Base-by-base conservation (phyloP, 1,284 basidiomycete genomes). In the Mycena citricolor region DNA sequence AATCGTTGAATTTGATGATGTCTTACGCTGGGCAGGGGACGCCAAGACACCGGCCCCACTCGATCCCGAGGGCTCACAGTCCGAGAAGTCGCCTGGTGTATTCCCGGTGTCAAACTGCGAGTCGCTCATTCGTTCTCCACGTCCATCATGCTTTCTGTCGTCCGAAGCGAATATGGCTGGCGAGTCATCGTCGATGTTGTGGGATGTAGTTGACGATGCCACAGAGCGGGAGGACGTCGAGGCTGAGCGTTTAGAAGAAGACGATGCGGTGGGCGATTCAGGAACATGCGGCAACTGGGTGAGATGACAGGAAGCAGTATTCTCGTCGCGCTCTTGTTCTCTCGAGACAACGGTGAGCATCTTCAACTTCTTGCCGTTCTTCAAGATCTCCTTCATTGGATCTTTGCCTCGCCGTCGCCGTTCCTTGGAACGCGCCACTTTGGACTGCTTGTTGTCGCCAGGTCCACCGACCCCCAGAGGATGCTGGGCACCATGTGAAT, bases 341-440 rank as follows among this genome's bases (percentile, higher is more conserved):
- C 37, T 13, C 25, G 32, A 12, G 32, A 16, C 16, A 17, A 49
- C 38, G 5, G 37, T 14, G 22, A 50, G 43, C 43, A 45, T 42
- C 34, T 50, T 50, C 32, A 50, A 61, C 56, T 72, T 76, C 62
- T 74, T 78, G 12, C 66, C 69, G 46, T 64, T 66, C 42, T 76
- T 77, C 34, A 76, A 47, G 0, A 77, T 57, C 37, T 77, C 77
- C 47, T 71, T 76, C 28, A 71, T 51, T 0, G 74, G 75, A 55
- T 80, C 75, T 56, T 79, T 81, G 12, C 74, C 73, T 39, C 79
- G 65, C 23, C 71, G 61, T 33, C 79, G 64, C 20, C 79, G 69
- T 41, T 81, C 79, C 59, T 81, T 81, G 7, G 76, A 67, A 23
- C 78, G 69, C n/a, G 44, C 39, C 51, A 19, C 17, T 8, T 23